Evolutionary conservation across 768 basidiomycete species (phyloP).

Genomic region (Agaricus blazei): DNA sequence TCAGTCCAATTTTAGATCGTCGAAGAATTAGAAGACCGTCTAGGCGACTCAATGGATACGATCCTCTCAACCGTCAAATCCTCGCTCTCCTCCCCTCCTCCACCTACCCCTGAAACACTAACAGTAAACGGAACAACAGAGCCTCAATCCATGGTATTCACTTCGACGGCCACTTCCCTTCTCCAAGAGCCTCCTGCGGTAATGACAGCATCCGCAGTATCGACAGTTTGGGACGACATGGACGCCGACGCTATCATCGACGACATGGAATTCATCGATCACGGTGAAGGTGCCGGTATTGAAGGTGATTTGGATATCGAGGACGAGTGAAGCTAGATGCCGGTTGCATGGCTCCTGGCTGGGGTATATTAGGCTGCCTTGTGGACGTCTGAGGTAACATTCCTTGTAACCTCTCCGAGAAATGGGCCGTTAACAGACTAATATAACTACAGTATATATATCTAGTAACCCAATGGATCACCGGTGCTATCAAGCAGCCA

Average conservation of each 20-base stretch:
- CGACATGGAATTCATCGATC: slow-evolving; percentile 59
- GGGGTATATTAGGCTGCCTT: no score
- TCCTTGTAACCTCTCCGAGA: no score
- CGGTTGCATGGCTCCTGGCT: neutral
- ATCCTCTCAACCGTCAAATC: slow-evolving; percentile 53
- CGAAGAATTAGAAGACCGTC: slow-evolving; percentile 85
- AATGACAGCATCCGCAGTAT: slow-evolving; percentile 9
- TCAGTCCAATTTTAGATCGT: slow-evolving; percentile 54
- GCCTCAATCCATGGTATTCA: neutral
- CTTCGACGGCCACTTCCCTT: slow-evolving; percentile 1
- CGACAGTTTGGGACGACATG: slow-evolving; percentile 25
- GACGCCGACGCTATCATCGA: slow-evolving; percentile 40
- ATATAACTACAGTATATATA: no score
- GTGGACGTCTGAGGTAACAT: no score
- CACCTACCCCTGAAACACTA: neutral
- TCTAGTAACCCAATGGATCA: no score
- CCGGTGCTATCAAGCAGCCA: no score
- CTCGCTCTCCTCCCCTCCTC: neutral
- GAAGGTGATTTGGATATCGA: slow-evolving; percentile 56
- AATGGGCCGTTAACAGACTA: no score
- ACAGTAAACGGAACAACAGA: neutral
- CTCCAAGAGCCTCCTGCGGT: slow-evolving; percentile 9
- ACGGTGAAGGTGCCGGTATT: slow-evolving; percentile 58
- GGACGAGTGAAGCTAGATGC: neutral
- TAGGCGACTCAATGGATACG: slow-evolving; percentile 64